Conservation (phyloP, 2,329 filamentous ascomycete species). For the Fusarium tuaranense region DNA sequence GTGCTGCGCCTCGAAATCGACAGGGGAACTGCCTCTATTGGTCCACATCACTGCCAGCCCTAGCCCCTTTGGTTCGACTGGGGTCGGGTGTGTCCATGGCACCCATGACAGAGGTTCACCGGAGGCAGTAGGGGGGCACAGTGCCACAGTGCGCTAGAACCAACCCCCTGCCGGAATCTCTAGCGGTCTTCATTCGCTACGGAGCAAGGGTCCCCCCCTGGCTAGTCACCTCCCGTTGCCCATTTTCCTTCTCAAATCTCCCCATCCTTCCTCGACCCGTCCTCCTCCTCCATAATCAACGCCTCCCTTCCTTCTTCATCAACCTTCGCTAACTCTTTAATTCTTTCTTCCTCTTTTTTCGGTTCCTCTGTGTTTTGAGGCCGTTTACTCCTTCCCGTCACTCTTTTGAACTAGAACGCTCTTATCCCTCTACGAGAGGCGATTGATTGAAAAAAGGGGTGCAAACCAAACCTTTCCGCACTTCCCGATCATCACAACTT, state of each 20-base stretch:
- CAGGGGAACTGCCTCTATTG: constrained; percentile 23
- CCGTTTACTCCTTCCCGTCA: constrained; percentile 46
- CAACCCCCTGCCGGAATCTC: constrained; percentile 33
- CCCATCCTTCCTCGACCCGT: constrained; percentile 28
- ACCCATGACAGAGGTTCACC: neutral
- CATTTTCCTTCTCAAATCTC: constrained; percentile 38
- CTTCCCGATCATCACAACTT: neutral
- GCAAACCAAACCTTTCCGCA: constrained; percentile 26
- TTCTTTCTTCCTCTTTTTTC: constrained; percentile 37
- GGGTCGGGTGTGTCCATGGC: neutral
- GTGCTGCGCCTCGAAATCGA: constrained; percentile 40
- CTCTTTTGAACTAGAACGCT: constrained; percentile 41
- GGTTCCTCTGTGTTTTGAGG: constrained; percentile 41
- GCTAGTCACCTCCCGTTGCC: constrained; percentile 21
- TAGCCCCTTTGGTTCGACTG: constrained; percentile 16
- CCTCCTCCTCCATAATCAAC: constrained; percentile 21
- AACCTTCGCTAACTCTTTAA: constrained; percentile 44
- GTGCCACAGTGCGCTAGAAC: constrained; percentile 26
- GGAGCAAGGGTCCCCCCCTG: constrained; percentile 22
- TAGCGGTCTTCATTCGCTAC: constrained; percentile 29
- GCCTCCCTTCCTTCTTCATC: constrained; percentile 31
- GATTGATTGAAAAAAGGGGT: constrained; percentile 1
- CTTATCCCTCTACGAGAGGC: constrained; percentile 9
- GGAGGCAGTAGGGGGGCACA: constrained; percentile 10
- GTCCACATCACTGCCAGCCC: constrained; percentile 1